Conservation (phyloP, 1,284 basidiomycete species). For the Ceratobasidium theobromae region DNA sequence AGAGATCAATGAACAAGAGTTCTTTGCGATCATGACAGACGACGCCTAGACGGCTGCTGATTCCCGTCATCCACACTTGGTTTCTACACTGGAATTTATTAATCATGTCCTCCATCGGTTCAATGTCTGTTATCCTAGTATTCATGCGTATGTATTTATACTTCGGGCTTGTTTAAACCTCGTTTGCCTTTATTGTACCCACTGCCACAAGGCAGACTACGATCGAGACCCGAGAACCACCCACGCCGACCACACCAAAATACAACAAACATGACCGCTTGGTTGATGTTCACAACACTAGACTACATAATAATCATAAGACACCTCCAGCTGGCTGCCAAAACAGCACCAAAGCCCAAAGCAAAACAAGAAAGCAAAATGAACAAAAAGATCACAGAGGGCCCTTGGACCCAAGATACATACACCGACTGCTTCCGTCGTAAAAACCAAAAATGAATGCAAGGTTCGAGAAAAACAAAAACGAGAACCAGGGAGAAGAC, state of each 20-base stretch:
- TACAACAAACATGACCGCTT: not conserved
- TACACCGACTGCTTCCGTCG: too few relatives aligned
- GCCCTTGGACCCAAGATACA: too few relatives aligned
- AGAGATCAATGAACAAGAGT: constrained; percentile 91
- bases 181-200: constrained; percentile 5
- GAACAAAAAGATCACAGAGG: too few relatives aligned
- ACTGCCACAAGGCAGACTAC: not conserved
- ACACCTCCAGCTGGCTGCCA: not conserved
- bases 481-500: too few relatives aligned
- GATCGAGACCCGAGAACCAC: not conserved
- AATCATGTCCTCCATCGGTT: not conserved
- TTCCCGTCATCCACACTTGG: constrained; percentile 27
- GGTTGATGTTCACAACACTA: too few relatives aligned
- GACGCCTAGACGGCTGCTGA: constrained; percentile 73
- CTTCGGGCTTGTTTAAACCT: not conserved
- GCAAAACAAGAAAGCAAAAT: not conserved
- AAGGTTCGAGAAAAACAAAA: not conserved
- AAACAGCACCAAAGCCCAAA: not conserved
- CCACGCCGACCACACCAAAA: constrained; percentile 5
- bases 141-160: constrained; percentile 32
- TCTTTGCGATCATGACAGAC: constrained; percentile 96
- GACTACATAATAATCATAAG: not conserved
- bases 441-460: constrained; percentile 4
- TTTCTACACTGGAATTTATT: not conserved
- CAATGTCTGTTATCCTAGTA: not conserved